These are phyloP conservation scores for Aspergillus pseudotamarii DNA, from an alignment of 2,329 filamentous ascomycete genomes.

Conservation along the genomic window DNA sequence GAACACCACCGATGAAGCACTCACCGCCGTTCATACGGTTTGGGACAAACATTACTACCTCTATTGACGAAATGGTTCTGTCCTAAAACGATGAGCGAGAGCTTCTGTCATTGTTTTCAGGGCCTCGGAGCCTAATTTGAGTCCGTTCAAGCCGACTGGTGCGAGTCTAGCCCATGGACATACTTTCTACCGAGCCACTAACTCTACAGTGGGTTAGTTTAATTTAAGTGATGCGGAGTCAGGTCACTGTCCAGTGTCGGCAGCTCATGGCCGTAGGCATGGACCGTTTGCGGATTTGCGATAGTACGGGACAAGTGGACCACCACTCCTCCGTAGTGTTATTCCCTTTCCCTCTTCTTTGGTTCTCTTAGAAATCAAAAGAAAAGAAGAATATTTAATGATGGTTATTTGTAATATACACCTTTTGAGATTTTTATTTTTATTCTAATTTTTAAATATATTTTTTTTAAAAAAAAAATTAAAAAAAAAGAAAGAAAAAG, in stretches of 20 bases:
- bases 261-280: not conserved
- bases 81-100: slow-evolving; percentile 6
- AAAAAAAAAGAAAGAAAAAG: not conserved
- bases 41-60: not conserved
- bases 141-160: slow-evolving; percentile 6
- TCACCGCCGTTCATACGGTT: not conserved
- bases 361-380: not conserved
- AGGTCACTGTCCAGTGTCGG: not conserved
- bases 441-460: too few relatives aligned
- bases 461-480: too few relatives aligned
- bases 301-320: not conserved
- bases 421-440: not conserved
- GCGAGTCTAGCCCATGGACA: not conserved
- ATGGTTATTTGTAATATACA: not conserved
- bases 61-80: not conserved
- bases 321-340: not conserved
- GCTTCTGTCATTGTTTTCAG: slow-evolving; percentile 10
- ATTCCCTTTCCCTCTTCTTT: not conserved
- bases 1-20: not conserved
- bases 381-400: not conserved
- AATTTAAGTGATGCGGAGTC: slow-evolving; percentile 1
- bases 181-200: not conserved
- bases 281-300: slow-evolving; percentile 1
- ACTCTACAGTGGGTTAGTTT: not conserved
- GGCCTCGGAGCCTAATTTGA: slow-evolving; percentile 13